Percentiles rank a stretch among this genome's conserved stretches.
phyloP scores from a whole-genome alignment of 2,329 filamentous ascomycete species.

The Neofusicoccum kwambonambiense region DNA sequence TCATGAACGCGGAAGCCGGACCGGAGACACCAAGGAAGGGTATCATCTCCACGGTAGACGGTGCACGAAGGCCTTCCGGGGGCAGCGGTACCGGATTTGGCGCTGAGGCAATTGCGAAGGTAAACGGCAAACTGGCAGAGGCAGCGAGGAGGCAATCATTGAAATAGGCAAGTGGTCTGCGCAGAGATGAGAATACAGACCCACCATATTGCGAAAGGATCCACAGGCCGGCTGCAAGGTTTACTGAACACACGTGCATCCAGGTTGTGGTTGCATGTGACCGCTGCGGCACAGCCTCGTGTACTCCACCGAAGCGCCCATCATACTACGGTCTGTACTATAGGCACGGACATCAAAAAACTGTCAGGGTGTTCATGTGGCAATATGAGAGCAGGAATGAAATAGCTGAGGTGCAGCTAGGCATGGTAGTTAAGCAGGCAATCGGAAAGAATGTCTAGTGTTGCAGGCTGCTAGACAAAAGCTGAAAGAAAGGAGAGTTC shows the following conservation, averaged over 20 bases:
- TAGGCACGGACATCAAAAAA: no score
- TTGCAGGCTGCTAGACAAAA: not conserved
- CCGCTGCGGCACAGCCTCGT: no score
- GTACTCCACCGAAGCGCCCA: no score
- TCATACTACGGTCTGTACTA: no score
- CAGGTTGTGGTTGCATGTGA: no score
- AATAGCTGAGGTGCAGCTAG: not conserved
- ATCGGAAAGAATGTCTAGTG: not conserved
- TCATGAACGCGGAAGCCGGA: not conserved
- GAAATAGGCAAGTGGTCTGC: not conserved
- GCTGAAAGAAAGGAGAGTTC: not conserved
- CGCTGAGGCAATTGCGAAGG: not conserved
- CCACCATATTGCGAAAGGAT: not conserved
- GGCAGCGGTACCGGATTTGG: not conserved
- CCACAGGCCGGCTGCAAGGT: no score
- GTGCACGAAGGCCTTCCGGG: not conserved
- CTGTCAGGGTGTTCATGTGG: no score
- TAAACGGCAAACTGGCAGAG: constrained; percentile 2
- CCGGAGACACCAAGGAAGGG: not conserved
- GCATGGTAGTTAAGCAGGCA: not conserved
- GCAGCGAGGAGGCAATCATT: not conserved
- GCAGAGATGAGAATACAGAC: not conserved
- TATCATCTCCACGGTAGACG: constrained; percentile 2
- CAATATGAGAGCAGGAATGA: not conserved
- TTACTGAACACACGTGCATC: no score